A percentile compares a stretch with the other conserved stretches of the same genome.
Conservation (phyloP, 1,284 basidiomycete species). For the Microbotryum silenes-acaulis region DNA sequence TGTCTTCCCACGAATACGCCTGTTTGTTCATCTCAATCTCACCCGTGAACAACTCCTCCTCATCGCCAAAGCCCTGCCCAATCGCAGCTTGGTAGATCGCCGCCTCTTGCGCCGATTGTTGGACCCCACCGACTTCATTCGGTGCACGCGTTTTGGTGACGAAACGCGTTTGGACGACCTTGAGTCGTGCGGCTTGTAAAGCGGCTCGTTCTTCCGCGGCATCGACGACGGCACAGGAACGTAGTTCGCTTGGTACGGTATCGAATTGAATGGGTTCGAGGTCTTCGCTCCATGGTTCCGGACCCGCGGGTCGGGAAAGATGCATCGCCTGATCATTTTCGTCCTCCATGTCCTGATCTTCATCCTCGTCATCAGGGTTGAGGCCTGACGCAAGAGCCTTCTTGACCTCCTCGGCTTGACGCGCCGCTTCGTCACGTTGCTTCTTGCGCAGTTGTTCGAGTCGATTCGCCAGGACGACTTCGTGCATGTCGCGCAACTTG, state of each 20-base stretch:
- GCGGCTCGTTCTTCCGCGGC: constrained; percentile 54
- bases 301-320: constrained; percentile 13
- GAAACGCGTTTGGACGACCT: constrained; percentile 72
- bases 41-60: constrained; percentile 81
- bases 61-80: constrained; percentile 80
- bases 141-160: constrained; percentile 55
- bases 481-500: constrained; percentile 83
- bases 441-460: constrained; percentile 89
- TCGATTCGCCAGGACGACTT: constrained; percentile 90
- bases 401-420: constrained; percentile 83
- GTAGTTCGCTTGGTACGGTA: constrained; percentile 63
- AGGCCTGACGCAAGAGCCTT: constrained; percentile 47
- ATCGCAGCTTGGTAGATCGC: constrained; percentile 54
- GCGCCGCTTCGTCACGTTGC: constrained; percentile 87
- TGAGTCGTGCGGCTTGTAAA: constrained; percentile 66
- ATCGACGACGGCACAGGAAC: constrained; percentile 65
- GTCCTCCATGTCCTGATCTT: constrained; percentile 40
- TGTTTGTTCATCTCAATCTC: constrained; percentile 76
- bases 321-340: constrained; percentile 41
- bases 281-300: constrained; percentile 66
- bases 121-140: constrained; percentile 7
- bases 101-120: constrained; percentile 15
- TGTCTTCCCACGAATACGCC: constrained; percentile 96
- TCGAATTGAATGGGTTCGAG: constrained; percentile 75
- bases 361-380: constrained; percentile 16